These are phyloP conservation scores for Globisporangium orthogonon DNA, from an alignment of 352 stramenopile species.

Conservation along the genomic window DNA sequence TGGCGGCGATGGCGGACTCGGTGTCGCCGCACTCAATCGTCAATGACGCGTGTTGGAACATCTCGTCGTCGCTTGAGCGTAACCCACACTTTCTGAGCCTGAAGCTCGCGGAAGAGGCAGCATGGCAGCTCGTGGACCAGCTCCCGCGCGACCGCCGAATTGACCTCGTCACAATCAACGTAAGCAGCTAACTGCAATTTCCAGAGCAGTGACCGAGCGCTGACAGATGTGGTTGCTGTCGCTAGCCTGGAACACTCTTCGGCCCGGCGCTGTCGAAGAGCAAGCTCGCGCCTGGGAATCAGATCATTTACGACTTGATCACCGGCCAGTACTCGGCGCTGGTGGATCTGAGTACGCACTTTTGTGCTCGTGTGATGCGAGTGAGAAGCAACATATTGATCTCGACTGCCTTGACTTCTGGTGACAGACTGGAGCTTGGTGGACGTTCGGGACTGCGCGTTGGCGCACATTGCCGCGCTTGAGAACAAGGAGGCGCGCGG, in stretches of 20 bases:
- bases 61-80: conserved; percentile 71
- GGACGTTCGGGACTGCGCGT: conserved; percentile 79
- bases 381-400: conserved; percentile 3
- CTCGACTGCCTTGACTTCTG: background rate
- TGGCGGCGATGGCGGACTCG: conserved; percentile 81
- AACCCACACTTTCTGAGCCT: conserved; percentile 87
- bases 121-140: conserved; percentile 86
- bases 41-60: conserved; percentile 85
- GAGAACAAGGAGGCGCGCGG: conserved; percentile 81
- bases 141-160: conserved; percentile 74
- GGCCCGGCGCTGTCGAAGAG: conserved; percentile 75
- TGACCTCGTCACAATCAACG: conserved; percentile 85
- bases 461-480: conserved; percentile 72
- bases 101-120: conserved; percentile 82
- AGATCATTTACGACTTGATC: conserved; percentile 86
- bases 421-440: conserved; percentile 78
- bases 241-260: conserved; percentile 72
- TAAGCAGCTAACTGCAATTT: conserved; percentile 14
- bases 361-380: too few relatives aligned
- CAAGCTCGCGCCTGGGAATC: conserved; percentile 79
- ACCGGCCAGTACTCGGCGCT: conserved; percentile 82
- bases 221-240: background rate
- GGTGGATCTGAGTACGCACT: conserved; percentile 68
- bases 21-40: conserved; percentile 73
- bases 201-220: too few relatives aligned